Conservation (phyloP, 2,329 filamentous ascomycete species). For the Thielaviopsis musarum region DNA sequence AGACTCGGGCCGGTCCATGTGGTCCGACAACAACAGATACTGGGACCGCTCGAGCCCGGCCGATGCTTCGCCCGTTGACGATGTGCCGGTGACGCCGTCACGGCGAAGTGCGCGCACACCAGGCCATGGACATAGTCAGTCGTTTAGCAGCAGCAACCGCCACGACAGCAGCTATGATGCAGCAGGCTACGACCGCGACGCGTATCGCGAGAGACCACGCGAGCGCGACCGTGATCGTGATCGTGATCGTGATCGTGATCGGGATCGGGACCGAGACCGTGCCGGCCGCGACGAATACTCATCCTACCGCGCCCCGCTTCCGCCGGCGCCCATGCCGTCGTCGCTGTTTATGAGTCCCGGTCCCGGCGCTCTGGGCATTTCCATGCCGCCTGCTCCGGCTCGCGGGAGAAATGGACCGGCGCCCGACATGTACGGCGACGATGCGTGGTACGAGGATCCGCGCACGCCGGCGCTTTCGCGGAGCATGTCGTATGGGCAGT, state of each 20-base stretch:
- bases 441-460: not conserved
- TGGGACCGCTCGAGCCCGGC: not conserved
- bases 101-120: conserved; percentile 5
- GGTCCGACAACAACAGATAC: not conserved
- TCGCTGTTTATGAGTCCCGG: not conserved
- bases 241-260: not conserved
- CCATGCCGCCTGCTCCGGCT: not conserved
- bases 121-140: conserved; percentile 5
- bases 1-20: not conserved
- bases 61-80: not conserved
- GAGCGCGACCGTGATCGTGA: conserved; percentile 3
- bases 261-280: not conserved
- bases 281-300: not conserved
- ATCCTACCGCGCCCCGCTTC: not conserved
- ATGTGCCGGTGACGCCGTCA: not conserved
- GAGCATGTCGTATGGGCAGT: not conserved
- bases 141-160: conserved; percentile 1
- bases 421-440: not conserved
- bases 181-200: not conserved
- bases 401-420: not conserved
- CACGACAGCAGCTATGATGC: too few relatives aligned
- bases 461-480: not conserved
- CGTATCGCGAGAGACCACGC: not conserved
- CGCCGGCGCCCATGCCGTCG: conserved; percentile 6
- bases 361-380: not conserved